Base-by-base conservation (phyloP, 441 rosid species). In the Biscutella laevigata region DNA sequence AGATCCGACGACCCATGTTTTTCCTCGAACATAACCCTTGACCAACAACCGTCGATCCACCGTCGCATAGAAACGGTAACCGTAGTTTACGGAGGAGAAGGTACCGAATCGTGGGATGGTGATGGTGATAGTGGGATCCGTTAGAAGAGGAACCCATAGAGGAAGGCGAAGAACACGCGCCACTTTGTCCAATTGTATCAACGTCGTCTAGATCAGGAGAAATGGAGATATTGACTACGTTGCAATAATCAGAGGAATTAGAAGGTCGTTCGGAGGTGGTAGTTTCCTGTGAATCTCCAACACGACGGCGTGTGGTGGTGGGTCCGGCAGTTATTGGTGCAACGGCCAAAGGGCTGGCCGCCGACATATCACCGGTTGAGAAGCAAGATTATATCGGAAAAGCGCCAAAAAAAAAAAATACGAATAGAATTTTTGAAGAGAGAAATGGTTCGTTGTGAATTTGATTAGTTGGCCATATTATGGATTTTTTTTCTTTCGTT, bases 261-360 rank as follows among this genome's bases (percentile, higher is more conserved):
- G 66, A 45, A 24, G 71, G 55, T 19, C 59, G 48, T 47, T 70
- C 77, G 8, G 54, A 57, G 26, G 54, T 48, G 28, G n/a, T n/a
- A n/a, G 50, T 52, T 30, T 78, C 71, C 0, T 25, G 47, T 0
- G 67, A 67, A 44, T 72, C 43, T 36, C 74, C 81, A 36, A 79
- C 74, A 5, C 97, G 94, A 27, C 97, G 77, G 44, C 97, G 70
- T n/a, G 94, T 75, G 30, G 89, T 71, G 39, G 83, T 77, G 50
- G 77, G 69, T 20, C 59, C 69, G 9, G 72, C 49, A 15, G 55
- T 66, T 2, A 60, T 41, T 26, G 91, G 75, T 52, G 75, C 71
- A 16, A 57, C 71, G 75, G 43, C 62, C 29, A 53, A 29, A 41
- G 75, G 47, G 64, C 33, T 54, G 44, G 76, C 82, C 62, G 74